Conservation (phyloP, 164 flowering plant genomes). For the Liquidambar formosana region DNA sequence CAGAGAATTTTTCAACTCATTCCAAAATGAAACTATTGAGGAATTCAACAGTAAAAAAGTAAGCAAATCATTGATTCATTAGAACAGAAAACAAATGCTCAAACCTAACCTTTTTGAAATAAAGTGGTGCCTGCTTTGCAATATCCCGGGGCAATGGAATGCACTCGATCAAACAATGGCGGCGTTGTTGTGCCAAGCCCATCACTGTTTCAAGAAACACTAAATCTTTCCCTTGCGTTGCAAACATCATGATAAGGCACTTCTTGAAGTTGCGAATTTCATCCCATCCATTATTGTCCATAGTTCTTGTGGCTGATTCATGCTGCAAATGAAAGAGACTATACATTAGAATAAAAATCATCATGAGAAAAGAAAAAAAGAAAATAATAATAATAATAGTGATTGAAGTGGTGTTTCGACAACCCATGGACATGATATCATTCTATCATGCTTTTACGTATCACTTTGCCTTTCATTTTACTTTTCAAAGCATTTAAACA, state of each 20-base stretch:
- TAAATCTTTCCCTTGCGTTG: conserved; percentile 73
- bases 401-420: too few species aligned
- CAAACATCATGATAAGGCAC: conserved; percentile 91
- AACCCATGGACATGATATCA: too few species aligned
- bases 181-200: conserved; percentile 76
- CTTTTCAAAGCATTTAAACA: not conserved
- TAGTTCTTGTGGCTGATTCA: conserved; percentile 71
- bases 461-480: not conserved
- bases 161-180: conserved; percentile 93
- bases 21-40: not conserved
- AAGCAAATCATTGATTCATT: not conserved
- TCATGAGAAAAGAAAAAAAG: too few species aligned
- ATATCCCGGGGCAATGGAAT: conserved; percentile 75
- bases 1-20: not conserved
- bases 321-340: conserved; percentile 52
- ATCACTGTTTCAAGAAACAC: conserved; percentile 92
- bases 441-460: too few species aligned
- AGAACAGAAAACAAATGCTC: not conserved
- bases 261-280: conserved; percentile 95
- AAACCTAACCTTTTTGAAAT: conserved; percentile 75
- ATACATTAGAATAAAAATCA: conserved; percentile 1
- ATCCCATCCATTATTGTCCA: conserved; percentile 84
- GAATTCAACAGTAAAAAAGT: not conserved
- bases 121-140: conserved; percentile 82
- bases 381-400: too few species aligned